phyloP scores from a whole-genome alignment of 768 basidiomycete species.

The Podaxis sp. region DNA sequence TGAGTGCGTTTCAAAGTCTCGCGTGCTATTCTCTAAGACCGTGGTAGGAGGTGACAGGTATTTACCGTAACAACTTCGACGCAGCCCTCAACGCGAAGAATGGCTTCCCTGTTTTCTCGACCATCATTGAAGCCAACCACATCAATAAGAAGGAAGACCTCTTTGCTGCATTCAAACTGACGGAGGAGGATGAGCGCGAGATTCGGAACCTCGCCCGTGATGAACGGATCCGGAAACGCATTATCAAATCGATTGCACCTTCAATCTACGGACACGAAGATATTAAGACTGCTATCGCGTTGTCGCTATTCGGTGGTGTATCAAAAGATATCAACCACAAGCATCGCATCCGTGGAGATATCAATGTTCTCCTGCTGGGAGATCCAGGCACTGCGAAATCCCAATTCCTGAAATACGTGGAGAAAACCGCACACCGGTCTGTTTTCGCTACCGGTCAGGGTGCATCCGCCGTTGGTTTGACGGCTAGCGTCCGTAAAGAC shows the following conservation, averaged over 20 bases:
- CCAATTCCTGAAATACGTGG: slow-evolving; percentile 97
- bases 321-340: slow-evolving; percentile 96
- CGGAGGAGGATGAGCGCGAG: slow-evolving; percentile 94
- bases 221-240: slow-evolving; percentile 93
- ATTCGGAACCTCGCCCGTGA: slow-evolving; percentile 87
- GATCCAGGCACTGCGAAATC: slow-evolving; percentile 99
- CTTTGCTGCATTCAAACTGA: slow-evolving; percentile 96
- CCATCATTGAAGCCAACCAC: slow-evolving; percentile 97
- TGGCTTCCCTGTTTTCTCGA: slow-evolving; percentile 99
- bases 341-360: slow-evolving; percentile 95
- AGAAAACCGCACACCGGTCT: slow-evolving; percentile 97
- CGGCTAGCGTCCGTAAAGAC: slow-evolving; percentile 98
- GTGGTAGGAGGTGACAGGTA: slow-evolving; percentile 89
- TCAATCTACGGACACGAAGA: slow-evolving; percentile 99
- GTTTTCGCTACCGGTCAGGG: slow-evolving; percentile 99
- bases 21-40: slow-evolving; percentile 18
- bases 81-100: slow-evolving; percentile 98
- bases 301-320: slow-evolving; percentile 93
- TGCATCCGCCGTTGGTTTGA: slow-evolving; percentile 96
- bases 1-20: slow-evolving; percentile 35
- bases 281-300: slow-evolving; percentile 95
- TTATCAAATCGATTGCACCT: slow-evolving; percentile 97
- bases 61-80: slow-evolving; percentile 99
- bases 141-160: slow-evolving; percentile 99
- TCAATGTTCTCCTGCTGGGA: slow-evolving; percentile 93